These are phyloP conservation scores for Skeletonema tropicum DNA, from an alignment of 108 stramenopile species.

Conservation along the genomic window DNA sequence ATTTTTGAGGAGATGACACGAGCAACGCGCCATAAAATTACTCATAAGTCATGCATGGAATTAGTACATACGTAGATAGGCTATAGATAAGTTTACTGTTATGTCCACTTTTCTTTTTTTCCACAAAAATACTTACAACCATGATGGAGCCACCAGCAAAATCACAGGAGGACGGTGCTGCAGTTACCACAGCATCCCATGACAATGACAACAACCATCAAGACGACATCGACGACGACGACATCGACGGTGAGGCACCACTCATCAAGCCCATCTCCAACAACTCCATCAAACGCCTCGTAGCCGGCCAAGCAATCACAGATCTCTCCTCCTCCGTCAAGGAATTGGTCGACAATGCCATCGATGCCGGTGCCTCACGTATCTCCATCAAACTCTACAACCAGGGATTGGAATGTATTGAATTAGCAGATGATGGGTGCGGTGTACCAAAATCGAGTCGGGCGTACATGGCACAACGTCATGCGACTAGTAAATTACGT, in stretches of 20 bases:
- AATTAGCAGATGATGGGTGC: conserved; percentile 85
- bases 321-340: conserved; percentile 87
- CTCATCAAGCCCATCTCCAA: conserved; percentile 51
- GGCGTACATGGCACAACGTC: conserved; percentile 67
- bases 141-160: background rate
- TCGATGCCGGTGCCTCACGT: conserved; percentile 80
- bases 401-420: conserved; percentile 80
- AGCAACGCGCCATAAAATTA: background rate
- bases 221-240: no score
- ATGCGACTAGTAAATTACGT: conserved; percentile 87
- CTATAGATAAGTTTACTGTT: background rate
- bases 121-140: no score
- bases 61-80: background rate
- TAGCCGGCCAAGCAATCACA: conserved; percentile 87
- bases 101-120: background rate
- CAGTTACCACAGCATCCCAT: background rate
- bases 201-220: background rate
- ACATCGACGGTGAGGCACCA: background rate
- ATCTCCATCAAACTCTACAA: conserved; percentile 79
- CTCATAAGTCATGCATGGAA: background rate
- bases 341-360: conserved; percentile 91
- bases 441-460: conserved; percentile 73
- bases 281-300: conserved; percentile 63
- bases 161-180: background rate
- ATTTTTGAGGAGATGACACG: background rate